phyloP scores from a whole-genome alignment of 352 stramenopile genomes.

The Detonula confervacea region DNA sequence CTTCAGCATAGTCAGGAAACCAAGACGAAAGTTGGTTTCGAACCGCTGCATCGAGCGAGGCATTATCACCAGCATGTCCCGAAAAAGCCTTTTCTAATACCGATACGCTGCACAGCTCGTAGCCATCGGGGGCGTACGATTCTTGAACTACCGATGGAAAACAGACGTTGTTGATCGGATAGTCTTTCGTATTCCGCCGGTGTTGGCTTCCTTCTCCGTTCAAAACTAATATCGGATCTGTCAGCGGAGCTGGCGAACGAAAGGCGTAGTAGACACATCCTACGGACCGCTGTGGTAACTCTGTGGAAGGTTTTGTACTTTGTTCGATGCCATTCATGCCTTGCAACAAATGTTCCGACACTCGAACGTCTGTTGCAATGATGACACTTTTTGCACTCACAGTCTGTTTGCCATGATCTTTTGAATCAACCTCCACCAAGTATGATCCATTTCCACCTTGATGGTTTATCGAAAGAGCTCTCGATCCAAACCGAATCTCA shows the following conservation, averaged over 20 bases:
- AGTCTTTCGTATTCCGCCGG: conserved; percentile 42
- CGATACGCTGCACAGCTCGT: conserved; percentile 76
- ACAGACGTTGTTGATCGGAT: conserved; percentile 85
- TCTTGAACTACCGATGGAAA: conserved; percentile 82
- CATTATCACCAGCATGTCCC: conserved; percentile 54
- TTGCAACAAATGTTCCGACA: conserved; percentile 62
- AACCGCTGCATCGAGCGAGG: conserved; percentile 67
- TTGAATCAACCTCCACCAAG: conserved; percentile 46
- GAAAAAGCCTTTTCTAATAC: conserved; percentile 71
- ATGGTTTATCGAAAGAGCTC: conserved; percentile 24
- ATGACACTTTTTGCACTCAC: conserved; percentile 64
- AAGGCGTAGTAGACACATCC: conserved; percentile 87
- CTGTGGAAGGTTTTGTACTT: conserved; percentile 33
- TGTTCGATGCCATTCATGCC: conserved; percentile 56
- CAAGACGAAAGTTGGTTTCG: conserved; percentile 67
- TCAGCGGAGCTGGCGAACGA: conserved; percentile 73
- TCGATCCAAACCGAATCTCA: conserved; percentile 57
- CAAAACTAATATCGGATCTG: conserved; percentile 84
- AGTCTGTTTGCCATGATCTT: conserved; percentile 10
- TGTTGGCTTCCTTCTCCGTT: conserved; percentile 67
- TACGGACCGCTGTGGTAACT: conserved; percentile 66
- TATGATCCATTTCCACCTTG: conserved; percentile 27
- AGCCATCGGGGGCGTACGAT: conserved; percentile 70
- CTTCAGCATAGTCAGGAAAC: conserved; percentile 61
- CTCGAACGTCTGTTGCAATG: conserved; percentile 68